phyloP scores from a whole-genome alignment of 176 grass and related monocot genomes.

The Tillandsia fasciculata region DNA sequence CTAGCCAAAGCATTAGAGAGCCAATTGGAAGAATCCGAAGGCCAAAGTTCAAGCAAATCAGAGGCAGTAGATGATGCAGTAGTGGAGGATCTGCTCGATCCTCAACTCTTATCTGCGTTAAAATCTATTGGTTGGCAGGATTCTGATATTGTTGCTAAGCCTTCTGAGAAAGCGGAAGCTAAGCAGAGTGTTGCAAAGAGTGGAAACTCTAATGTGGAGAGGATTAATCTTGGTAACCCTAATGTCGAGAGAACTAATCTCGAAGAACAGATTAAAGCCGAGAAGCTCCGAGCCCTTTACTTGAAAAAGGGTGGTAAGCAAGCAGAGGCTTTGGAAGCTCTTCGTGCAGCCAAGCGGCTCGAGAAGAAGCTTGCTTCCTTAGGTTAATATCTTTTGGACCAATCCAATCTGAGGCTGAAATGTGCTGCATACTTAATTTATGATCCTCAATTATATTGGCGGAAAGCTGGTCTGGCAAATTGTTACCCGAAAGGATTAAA shows the following conservation, averaged over 20 bases:
- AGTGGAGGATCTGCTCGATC: conserved; percentile 82
- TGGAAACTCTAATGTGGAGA: conserved; percentile 36
- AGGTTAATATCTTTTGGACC: conserved; percentile 7
- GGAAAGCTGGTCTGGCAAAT: too few species aligned
- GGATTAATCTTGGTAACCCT: conserved; percentile 25
- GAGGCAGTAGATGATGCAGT: conserved; percentile 25
- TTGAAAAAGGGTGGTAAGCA: conserved; percentile 78
- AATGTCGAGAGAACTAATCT: conserved; percentile 40
- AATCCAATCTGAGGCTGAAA: neutral
- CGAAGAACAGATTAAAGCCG: conserved; percentile 75
- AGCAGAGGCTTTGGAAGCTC: conserved; percentile 66
- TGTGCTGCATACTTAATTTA: neutral
- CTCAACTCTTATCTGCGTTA: conserved; percentile 71
- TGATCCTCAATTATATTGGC: too few species aligned
- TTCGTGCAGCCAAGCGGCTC: conserved; percentile 64
- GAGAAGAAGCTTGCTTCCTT: conserved; percentile 71
- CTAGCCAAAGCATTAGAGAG: conserved; percentile 71
- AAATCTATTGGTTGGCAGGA: conserved; percentile 77
- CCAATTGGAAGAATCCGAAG: conserved; percentile 65
- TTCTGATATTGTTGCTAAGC: conserved; percentile 21
- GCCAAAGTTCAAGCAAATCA: conserved; percentile 32
- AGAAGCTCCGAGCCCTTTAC: conserved; percentile 71
- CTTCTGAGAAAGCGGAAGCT: conserved; percentile 24
- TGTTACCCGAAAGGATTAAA: too few species aligned
- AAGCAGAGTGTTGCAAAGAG: conserved; percentile 1